Base-by-base conservation (phyloP, 352 stramenopile species). In the Globisporangium uncinulatum region DNA sequence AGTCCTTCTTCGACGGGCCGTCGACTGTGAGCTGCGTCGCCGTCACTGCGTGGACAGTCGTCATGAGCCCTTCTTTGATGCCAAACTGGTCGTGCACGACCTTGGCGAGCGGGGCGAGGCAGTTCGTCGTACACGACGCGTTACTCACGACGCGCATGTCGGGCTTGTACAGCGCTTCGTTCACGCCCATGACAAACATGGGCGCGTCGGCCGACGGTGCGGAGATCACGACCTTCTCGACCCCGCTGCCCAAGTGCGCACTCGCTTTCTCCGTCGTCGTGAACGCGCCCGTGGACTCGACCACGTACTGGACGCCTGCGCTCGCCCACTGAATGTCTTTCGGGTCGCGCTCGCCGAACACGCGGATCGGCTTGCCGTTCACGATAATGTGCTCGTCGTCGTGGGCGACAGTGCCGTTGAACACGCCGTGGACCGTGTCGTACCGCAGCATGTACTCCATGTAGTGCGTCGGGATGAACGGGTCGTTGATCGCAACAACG, bases 111-210 rank as follows among this genome's bases (percentile, higher is more conserved):
- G 97, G 97, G 54, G 96, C 97, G 61, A 99, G 81, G 73, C 97
- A 99, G 88, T 99, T 99, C 68, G 97, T 99, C 56, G 97, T 99
- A 83, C 97, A 99, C 58, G 94, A 98, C 19, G 97, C 97, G 77
- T 98, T 99, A 59, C 96, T 99, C 61, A 99, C 95, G 59, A 99
- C 90, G 79, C 98, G 66, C 80, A 98, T 97, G 67, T 86, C 86
- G 65, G 74, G 72, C 61, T 95, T 83, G 79, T 99, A 99, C 48
- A 87, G 70, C 48, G 97, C 75, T 60, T 98, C 68, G 87, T 99
- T 99, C 49, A 99, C 96, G 69, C 97, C 97, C 76, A 99, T 98
- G 60, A 99, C 97, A 69, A 99, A 98, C 73, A 97, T 99, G 50
- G 96, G 94, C 51, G 98, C 97, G 71, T 99, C 97, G 67, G 96